Conservation (phyloP, 805 yeast genomes). For the Candida golubevii region DNA sequence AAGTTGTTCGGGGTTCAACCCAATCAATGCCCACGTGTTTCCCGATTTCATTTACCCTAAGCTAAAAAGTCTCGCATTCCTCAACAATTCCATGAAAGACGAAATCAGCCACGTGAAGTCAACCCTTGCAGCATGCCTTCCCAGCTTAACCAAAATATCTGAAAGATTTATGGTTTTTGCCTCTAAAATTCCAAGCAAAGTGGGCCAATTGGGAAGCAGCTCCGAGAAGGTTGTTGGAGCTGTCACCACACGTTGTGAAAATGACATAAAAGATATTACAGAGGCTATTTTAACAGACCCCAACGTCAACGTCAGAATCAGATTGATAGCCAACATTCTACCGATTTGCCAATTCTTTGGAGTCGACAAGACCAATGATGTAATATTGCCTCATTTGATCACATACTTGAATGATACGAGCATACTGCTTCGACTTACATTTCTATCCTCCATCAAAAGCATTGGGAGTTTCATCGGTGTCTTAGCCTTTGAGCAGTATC, state of each 20-base stretch:
- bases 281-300: slow-evolving; percentile 66
- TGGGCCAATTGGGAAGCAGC: neutral
- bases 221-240: neutral
- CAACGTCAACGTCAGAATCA: slow-evolving; percentile 59
- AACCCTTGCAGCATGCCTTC: slow-evolving; percentile 68
- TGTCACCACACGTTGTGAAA: slow-evolving; percentile 3
- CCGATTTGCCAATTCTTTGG: slow-evolving; percentile 82
- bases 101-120: slow-evolving; percentile 42
- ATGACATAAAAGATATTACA: slow-evolving; percentile 57
- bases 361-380: slow-evolving; percentile 80
- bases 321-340: slow-evolving; percentile 66
- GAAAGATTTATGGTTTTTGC: slow-evolving; percentile 39
- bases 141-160: slow-evolving; percentile 65
- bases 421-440: slow-evolving; percentile 59
- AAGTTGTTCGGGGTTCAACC: slow-evolving; percentile 60
- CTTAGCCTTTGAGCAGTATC: slow-evolving; percentile 78
- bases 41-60: slow-evolving; percentile 81
- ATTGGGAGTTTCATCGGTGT: slow-evolving; percentile 80
- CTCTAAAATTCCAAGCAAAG: slow-evolving; percentile 18
- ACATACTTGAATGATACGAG: slow-evolving; percentile 84
- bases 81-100: slow-evolving; percentile 26
- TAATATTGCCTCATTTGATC: slow-evolving; percentile 83
- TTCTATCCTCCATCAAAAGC: slow-evolving; percentile 67
- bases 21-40: slow-evolving; percentile 71
- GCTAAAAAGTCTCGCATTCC: slow-evolving; percentile 29